Percentiles rank a stretch among this genome's conserved stretches.
Evolutionary conservation across 1,139 yeast genomes (phyloP).

Genomic region (Yamadazyma aaseri): DNA sequence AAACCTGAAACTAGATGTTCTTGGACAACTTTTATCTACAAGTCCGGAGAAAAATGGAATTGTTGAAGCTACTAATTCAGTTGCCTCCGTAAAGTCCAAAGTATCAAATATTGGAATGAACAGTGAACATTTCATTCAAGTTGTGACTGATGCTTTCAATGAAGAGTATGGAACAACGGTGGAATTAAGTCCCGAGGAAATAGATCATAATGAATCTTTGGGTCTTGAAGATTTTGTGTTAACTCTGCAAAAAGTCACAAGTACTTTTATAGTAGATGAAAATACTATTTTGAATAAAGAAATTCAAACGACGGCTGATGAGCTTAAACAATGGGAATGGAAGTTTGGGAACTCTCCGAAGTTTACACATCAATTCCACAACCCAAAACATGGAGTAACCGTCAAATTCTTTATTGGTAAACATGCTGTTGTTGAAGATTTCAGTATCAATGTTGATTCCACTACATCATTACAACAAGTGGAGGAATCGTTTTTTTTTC

Average conservation of each 20-base stretch:
- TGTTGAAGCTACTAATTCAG: slow-evolving; percentile 58
- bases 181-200: slow-evolving; percentile 11
- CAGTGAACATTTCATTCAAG: slow-evolving; percentile 45
- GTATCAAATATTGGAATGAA: slow-evolving; percentile 62
- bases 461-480: slow-evolving; percentile 17
- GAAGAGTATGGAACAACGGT: slow-evolving; percentile 26
- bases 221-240: slow-evolving; percentile 35
- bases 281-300: slow-evolving; percentile 44
- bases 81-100: slow-evolving; percentile 74
- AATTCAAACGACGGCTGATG: slow-evolving; percentile 40
- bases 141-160: slow-evolving; percentile 47
- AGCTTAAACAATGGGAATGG: slow-evolving; percentile 67
- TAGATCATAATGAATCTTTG: slow-evolving; percentile 27
- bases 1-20: slow-evolving; percentile 55
- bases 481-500: slow-evolving; percentile 28
- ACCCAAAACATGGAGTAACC: slow-evolving; percentile 28
- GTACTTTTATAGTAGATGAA: slow-evolving; percentile 23
- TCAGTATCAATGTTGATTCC: slow-evolving; percentile 20
- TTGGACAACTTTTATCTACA: slow-evolving; percentile 50
- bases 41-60: slow-evolving; percentile 41
- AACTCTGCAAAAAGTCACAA: slow-evolving; percentile 15
- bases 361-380: slow-evolving; percentile 48
- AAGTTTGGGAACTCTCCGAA: slow-evolving; percentile 68
- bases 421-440: slow-evolving; percentile 28
- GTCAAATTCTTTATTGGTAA: slow-evolving; percentile 45